A percentile compares a stretch with the other conserved stretches of the same genome.
These are phyloP conservation scores for Ganoderma lingzhi DNA, from an alignment of 1,284 basidiomycete genomes.

Conservation along the genomic window DNA sequence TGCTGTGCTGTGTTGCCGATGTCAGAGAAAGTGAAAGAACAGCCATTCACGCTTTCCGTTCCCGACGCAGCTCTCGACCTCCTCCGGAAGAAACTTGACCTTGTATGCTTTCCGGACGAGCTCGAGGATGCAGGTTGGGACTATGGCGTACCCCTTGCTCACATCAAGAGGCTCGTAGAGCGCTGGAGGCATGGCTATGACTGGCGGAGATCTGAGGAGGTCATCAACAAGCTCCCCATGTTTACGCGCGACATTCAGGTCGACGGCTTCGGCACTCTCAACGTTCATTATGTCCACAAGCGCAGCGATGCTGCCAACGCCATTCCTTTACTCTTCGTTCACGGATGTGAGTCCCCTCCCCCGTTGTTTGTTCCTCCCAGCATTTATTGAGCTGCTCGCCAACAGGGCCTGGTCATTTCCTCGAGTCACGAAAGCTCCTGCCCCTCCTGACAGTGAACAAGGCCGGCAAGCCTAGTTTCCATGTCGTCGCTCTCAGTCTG, in stretches of 20 bases:
- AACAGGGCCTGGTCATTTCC: constrained; percentile 66
- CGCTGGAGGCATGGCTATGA: constrained; percentile 51
- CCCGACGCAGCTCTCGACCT: constrained; percentile 46
- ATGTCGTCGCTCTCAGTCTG: constrained; percentile 62
- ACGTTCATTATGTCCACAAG: constrained; percentile 54
- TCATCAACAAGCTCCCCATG: constrained; percentile 51
- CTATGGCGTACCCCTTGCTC: constrained; percentile 50
- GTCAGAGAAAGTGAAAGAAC: not conserved
- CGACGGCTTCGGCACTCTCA: constrained; percentile 45
- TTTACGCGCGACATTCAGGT: constrained; percentile 50
- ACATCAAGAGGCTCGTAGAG: constrained; percentile 47
- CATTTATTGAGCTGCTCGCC: not conserved
- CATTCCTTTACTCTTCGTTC: constrained; percentile 53
- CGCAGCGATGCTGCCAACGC: constrained; percentile 44
- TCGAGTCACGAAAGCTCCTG: constrained; percentile 61
- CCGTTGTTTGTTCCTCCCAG: not conserved
- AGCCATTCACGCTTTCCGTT: constrained; percentile 52
- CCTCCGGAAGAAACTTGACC: constrained; percentile 51
- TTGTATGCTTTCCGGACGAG: constrained; percentile 50
- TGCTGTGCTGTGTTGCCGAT: not conserved
- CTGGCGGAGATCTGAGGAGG: constrained; percentile 49
- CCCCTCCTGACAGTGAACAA: constrained; percentile 53
- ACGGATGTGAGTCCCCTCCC: constrained; percentile 50
- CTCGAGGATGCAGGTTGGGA: constrained; percentile 47
- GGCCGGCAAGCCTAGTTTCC: constrained; percentile 58